Evolutionary conservation across 805 yeast species (phyloP), one percentile per base, ranked within the genome.

Genomic region (Hermanozyma aechmeae): DNA sequence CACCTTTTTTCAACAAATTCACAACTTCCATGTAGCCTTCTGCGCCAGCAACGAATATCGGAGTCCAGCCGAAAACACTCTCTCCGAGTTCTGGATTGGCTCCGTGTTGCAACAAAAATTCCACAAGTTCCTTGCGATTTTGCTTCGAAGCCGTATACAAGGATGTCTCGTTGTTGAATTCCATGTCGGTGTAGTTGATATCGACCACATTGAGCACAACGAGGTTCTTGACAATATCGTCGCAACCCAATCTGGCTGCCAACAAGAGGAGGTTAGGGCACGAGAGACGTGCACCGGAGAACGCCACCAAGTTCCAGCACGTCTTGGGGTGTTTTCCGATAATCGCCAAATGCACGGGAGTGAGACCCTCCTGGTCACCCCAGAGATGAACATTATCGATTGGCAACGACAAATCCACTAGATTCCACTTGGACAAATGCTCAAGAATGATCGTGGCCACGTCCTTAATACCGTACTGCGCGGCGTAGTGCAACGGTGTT

Each of bases 21-120:
- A 76, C 83, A 24, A 83, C 64, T 2, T 69, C 71, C 23, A 45
- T 46, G 31, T 57, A 72, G 1, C 96, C 96, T 46, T 87, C 95
- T 11, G 86, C 79, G 0, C 95, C 87, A 9, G 96, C 94, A 29
- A 76, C 73, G 50, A 89, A 85, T 5, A 89, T 61, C 5, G 97
- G 96, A 1, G 96, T 84, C 96, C 97, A 89, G 0, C 94, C 94
- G 56, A 83, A 87, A 1, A 81, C 66, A 4, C 56, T 47, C 45
- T 89, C 97, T 0, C 78, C 72, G 29, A 83, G 59, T 48, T 87
- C 95, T 1, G 86, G 56, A 40, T 78, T 61, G 1, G 96, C 95
- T 8, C 74, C 73, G 11, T 63, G 54, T 7, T 58, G 48, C 31
- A 89, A 59, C 12, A 83, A 50, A 28, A 56, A 65, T 35, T 68